Evolutionary conservation across 2,329 filamentous ascomycete species (phyloP), one percentile per base, ranked within the genome.

Genomic region (Westerdykella aurantiaca): DNA sequence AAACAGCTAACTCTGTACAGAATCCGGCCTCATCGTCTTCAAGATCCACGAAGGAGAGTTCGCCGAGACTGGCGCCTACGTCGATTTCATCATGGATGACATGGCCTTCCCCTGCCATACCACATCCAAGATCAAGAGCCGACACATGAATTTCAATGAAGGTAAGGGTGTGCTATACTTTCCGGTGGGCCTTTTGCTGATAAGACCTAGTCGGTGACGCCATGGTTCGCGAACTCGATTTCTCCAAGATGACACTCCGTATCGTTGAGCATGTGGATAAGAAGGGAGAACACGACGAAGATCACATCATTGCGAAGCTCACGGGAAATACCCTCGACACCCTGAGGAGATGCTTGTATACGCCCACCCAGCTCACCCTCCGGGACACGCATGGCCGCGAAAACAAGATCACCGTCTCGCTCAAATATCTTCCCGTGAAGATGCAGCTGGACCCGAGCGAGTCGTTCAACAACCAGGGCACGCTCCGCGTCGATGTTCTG

Each of bases 381-480:
- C 88, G 83, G 66, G 85, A 87, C 48, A 82, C 86, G 14, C 79
- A 91, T 34, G 90, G 89, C 41, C 78, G 79, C 46, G 69, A 83
- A 21, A 89, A 81, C 72, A 90, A 82, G 61, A 78, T 98, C 63
- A 94, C 85, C 55, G 86, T 98, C 62, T 94, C 86, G 71, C 78
- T 96, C 60, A 95, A 95, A 69, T 98, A 95, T 64, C 82, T 98
- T 18, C 93, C 93, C 0, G 83, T 97, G 48, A 82, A 87, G 72
- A 98, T 98, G 93, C 75, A 82, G 44, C 84, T 98, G 39, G 89
- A 98, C 60, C 86, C 93, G 0, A 88, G 83, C 58, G 93, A 98
- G 70, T 96, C 89, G 61, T 95, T 98, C 76, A 97, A 96, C 79
- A 98, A 98, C 70, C 95, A 95, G 81, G 93, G 93, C 47, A 90